Conservation (phyloP, 2,329 filamentous ascomycete species). For the Colletotrichum sp. region DNA sequence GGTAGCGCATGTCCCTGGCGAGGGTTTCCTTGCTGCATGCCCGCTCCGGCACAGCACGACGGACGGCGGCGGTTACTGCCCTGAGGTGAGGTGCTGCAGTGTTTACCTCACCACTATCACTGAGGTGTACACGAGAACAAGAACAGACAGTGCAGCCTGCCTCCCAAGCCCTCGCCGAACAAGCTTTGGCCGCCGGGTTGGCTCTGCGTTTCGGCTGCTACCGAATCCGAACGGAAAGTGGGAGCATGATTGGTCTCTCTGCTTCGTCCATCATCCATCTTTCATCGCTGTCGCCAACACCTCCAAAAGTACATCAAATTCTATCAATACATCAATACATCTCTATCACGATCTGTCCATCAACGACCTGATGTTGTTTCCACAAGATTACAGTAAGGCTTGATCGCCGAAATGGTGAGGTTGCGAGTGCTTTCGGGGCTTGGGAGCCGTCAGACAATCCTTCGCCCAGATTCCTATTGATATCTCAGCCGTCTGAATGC, state of each 20-base stretch:
- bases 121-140: not conserved
- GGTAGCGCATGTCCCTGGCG: not conserved
- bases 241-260: not conserved
- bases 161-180: not conserved
- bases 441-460: not conserved
- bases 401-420: not conserved
- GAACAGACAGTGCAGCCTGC: not conserved
- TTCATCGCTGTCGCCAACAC: not conserved
- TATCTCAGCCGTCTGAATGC: not conserved
- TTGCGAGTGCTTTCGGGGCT: not conserved
- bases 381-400: not conserved
- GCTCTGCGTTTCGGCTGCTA: slow-evolving; percentile 14
- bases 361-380: not conserved
- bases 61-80: not conserved
- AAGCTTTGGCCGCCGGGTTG: slow-evolving; percentile 9
- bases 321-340: not conserved
- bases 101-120: too few relatives aligned
- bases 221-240: slow-evolving; percentile 5
- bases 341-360: not conserved
- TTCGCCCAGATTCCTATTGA: not conserved
- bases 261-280: not conserved
- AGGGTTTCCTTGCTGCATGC: not conserved
- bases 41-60: not conserved
- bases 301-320: not conserved
- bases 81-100: too few relatives aligned